These are phyloP conservation scores for Flagelloscypha sp. DNA, from an alignment of 768 basidiomycete species.

Conservation along the genomic window DNA sequence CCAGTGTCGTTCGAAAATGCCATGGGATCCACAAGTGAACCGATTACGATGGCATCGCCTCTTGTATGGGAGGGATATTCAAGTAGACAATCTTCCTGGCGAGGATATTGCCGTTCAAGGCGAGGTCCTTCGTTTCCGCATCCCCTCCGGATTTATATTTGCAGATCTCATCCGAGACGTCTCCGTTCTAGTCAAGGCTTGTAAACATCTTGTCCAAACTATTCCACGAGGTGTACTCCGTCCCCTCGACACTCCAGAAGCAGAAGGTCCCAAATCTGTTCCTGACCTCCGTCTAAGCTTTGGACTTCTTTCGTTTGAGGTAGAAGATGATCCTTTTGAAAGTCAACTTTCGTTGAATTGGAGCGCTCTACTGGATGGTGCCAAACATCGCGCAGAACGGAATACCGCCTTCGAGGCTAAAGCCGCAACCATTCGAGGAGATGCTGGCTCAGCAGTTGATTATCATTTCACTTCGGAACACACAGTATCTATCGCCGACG, in stretches of 20 bases:
- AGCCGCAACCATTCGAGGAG: constrained; percentile 51
- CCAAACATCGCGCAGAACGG: constrained; percentile 58
- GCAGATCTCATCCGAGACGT: constrained; percentile 70
- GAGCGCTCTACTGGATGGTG: constrained; percentile 64
- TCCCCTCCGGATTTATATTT: constrained; percentile 73
- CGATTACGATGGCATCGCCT: too few species aligned
- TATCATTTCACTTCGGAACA: constrained; percentile 60
- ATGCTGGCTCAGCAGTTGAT: constrained; percentile 31
- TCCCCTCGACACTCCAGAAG: constrained; percentile 50
- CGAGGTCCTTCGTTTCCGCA: constrained; percentile 62
- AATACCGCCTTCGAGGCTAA: constrained; percentile 79
- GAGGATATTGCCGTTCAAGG: constrained; percentile 39
- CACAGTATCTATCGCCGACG: constrained; percentile 64
- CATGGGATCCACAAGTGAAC: too few species aligned
- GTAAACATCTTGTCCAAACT: constrained; percentile 59
- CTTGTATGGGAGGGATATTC: too few species aligned
- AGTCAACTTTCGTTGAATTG: constrained; percentile 65
- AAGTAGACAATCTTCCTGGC: too few species aligned
- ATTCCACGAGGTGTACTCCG: constrained; percentile 43
- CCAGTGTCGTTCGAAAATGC: too few species aligned
- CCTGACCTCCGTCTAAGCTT: constrained; percentile 56
- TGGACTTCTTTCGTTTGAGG: constrained; percentile 62
- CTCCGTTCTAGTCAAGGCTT: constrained; percentile 59
- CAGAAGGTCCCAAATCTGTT: constrained; percentile 65
- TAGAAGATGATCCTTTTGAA: constrained; percentile 81